Conservation (phyloP, 73 alveolate species). For the Paraurostyla sp. region DNA sequence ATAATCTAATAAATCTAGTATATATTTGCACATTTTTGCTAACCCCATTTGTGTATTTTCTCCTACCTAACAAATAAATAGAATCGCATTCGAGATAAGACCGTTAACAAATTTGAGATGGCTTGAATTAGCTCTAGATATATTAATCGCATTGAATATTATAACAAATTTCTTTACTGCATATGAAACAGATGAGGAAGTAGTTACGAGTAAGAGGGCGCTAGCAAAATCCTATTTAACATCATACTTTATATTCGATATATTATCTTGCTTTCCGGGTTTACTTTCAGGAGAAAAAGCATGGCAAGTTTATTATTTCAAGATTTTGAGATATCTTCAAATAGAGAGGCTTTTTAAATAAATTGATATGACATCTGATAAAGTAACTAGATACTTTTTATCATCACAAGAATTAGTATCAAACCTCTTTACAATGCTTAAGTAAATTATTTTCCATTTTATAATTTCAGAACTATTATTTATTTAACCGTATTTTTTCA, state of each 20-base stretch:
- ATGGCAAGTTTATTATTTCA: neutral
- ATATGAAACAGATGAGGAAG: neutral
- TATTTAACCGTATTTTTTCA: neutral
- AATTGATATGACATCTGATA: neutral
- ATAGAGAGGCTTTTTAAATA: neutral
- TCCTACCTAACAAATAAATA: neutral
- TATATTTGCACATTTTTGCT: neutral
- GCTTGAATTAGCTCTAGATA: conserved; percentile 17
- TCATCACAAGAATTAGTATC: neutral
- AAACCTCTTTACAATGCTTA: neutral
- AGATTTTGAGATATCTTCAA: neutral
- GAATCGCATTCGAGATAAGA: neutral
- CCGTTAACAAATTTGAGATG: neutral
- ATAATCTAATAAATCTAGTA: neutral
- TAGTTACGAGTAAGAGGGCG: neutral
- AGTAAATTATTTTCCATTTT: neutral
- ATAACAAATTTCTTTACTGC: neutral
- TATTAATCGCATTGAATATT: neutral
- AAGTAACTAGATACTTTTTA: neutral
- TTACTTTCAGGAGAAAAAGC: neutral
- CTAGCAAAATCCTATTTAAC: neutral
- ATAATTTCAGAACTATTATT: neutral
- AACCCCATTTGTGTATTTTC: neutral
- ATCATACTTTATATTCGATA: neutral
- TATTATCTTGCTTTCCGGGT: conserved; percentile 1